Conservation (phyloP, 805 yeast genomes). For the Candida pseudoglaebosa region DNA sequence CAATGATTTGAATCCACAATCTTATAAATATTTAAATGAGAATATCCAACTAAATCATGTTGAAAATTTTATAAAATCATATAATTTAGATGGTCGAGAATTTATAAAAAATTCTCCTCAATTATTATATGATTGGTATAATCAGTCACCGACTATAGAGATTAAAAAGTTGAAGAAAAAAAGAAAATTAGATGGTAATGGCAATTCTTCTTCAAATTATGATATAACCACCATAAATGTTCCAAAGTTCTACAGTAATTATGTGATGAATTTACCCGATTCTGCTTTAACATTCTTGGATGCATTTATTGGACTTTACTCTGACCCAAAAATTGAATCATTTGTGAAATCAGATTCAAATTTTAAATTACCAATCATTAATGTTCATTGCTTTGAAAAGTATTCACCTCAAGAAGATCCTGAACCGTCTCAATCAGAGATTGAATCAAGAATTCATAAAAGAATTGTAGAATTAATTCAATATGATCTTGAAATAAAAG, state of each 20-base stretch:
- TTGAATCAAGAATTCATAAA: slow-evolving; percentile 63
- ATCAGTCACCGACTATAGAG: slow-evolving; percentile 32
- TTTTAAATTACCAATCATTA: slow-evolving; percentile 66
- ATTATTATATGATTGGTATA: slow-evolving; percentile 46
- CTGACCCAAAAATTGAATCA: slow-evolving; percentile 34
- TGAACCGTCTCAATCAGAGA: slow-evolving; percentile 65
- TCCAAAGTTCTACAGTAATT: slow-evolving; percentile 62
- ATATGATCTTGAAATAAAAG: slow-evolving; percentile 44
- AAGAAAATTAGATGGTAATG: slow-evolving; percentile 26
- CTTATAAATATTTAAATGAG: slow-evolving; percentile 62
- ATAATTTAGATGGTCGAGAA: slow-evolving; percentile 77
- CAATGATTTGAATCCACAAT: slow-evolving; percentile 89
- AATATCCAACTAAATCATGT: slow-evolving; percentile 69
- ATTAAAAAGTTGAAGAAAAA: slow-evolving; percentile 31
- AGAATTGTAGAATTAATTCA: slow-evolving; percentile 42
- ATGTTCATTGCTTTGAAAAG: slow-evolving; percentile 92
- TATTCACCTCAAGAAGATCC: slow-evolving; percentile 64
- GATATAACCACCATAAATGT: slow-evolving; percentile 25
- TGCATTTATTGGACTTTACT: slow-evolving; percentile 71
- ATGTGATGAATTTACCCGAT: slow-evolving; percentile 95
- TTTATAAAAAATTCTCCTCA: slow-evolving; percentile 63
- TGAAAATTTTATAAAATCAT: slow-evolving; percentile 52
- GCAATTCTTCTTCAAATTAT: slow-evolving; percentile 15
- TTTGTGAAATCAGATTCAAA: slow-evolving; percentile 36
- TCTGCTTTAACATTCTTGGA: slow-evolving; percentile 80